Base-by-base conservation (phyloP, 352 stramenopile genomes). In the Aphanomyces invadans region DNA sequence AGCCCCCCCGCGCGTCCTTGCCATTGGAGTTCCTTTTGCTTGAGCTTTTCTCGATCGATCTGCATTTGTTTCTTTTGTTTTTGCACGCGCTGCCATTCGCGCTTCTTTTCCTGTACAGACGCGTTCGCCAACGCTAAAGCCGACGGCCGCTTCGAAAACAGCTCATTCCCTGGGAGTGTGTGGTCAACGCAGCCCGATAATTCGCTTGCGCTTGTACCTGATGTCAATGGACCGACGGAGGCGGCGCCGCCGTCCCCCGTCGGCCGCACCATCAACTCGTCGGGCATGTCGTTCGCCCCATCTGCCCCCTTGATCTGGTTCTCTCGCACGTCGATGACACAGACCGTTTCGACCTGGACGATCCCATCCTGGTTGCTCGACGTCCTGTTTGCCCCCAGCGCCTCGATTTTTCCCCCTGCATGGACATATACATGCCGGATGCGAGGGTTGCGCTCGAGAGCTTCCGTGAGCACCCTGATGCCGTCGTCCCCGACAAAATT, bases 371-470 rank as follows among this genome's bases (percentile, higher is more conserved):
- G 76, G 53, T 84, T 87, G 33, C 74, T 74, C 2, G 73, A 73
- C n/a, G 71, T 38, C n/a, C 73, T 68, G 11, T 70, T 36, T 39
- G 79, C 49, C 1, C 92, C 92, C 2, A 98, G 74, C 1, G 92
- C 92, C 74, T 98, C 95, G 45, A 98, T 97, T 76, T 97, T 97
- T 12, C 91, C 92, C 19, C 89, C 92, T 1, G 91, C 90, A 63
- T 99, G 95, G 4, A 98, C 93, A 72, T 98, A 97, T 46, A 99
- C 94, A 74, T 98, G 95, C 46, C 95, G 89, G 31, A 97, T 88
- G 45, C 89, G 81, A 62, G 94, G 86, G 60, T 91, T 95, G 28
- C 93, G 78, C 66, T 98, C 92, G 12, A 99, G 76, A 19, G 95
- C 93, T 61, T 98, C 95, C 0, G 93, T 94, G 38, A 98, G 78